phyloP scores from a whole-genome alignment of 2,329 filamentous ascomycete genomes.

The Penicillium concentricum region DNA sequence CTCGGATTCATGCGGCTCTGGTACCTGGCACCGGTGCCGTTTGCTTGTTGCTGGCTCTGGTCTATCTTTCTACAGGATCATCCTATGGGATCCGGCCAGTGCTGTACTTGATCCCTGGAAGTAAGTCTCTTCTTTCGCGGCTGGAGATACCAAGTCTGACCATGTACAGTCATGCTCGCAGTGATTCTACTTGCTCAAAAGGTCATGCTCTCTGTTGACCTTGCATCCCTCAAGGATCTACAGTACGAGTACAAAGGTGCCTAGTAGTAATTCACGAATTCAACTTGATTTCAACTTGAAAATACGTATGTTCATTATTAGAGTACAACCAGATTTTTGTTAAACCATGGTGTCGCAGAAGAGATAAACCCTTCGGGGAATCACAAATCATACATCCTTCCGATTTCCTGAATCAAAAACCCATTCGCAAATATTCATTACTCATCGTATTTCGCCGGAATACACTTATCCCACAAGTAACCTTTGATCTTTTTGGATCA shows the following conservation, averaged over 20 bases:
- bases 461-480: background rate
- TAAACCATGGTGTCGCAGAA: conserved; percentile 4
- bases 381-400: conserved; percentile 5
- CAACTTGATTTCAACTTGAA: background rate
- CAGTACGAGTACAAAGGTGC: conserved; percentile 46
- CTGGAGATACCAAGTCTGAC: conserved; percentile 17
- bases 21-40: conserved; percentile 29
- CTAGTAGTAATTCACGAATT: conserved; percentile 15
- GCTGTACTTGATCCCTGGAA: conserved; percentile 39
- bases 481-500: background rate
- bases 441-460: background rate
- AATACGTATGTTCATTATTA: conserved; percentile 1
- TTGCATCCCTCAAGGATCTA: conserved; percentile 38
- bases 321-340: conserved; percentile 4
- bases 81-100: conserved; percentile 23
- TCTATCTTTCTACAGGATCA: conserved; percentile 24
- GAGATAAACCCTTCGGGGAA: conserved; percentile 7
- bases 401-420: background rate
- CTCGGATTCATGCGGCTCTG: conserved; percentile 24
- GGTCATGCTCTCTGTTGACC: conserved; percentile 41
- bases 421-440: background rate
- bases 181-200: conserved; percentile 33
- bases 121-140: conserved; percentile 26
- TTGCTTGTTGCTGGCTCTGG: conserved; percentile 32
- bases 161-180: conserved; percentile 35